phyloP scores from a whole-genome alignment of 495 filamentous ascomycete species.

The Cercophora samala region DNA sequence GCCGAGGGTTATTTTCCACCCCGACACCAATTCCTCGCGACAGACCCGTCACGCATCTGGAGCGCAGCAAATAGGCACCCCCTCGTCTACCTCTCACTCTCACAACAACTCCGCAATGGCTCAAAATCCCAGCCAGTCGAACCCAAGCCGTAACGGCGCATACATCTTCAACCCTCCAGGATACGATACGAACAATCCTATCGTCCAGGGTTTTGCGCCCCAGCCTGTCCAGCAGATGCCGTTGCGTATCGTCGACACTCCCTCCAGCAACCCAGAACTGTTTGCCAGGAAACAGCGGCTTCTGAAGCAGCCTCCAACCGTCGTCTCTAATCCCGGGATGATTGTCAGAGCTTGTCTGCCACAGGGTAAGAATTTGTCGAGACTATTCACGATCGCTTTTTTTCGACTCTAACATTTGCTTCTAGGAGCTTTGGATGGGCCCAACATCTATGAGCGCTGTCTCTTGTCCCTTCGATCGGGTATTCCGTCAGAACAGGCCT shows the following conservation, averaged over 20 bases:
- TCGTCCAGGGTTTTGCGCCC: conserved; percentile 59
- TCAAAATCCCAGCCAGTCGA: conserved; percentile 23
- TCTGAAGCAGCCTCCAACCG: conserved; percentile 27
- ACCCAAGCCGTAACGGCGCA: conserved; percentile 36
- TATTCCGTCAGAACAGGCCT: conserved; percentile 77
- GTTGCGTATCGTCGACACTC: conserved; percentile 67
- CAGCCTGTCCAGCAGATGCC: conserved; percentile 52
- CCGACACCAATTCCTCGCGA: conserved; percentile 60
- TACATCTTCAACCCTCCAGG: conserved; percentile 37
- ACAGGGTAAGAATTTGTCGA: conserved; percentile 21
- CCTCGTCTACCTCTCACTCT: conserved; percentile 31
- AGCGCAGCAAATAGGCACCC: conserved; percentile 33
- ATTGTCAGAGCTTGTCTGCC: conserved; percentile 26
- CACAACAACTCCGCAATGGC: conserved; percentile 21
- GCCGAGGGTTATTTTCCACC: conserved; percentile 76
- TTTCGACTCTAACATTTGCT: conserved; percentile 18
- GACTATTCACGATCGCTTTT: not conserved
- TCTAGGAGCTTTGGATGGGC: conserved; percentile 61
- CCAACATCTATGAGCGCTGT: conserved; percentile 86
- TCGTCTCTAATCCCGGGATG: conserved; percentile 25
- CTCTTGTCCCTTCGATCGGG: conserved; percentile 75
- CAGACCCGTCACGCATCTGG: conserved; percentile 56
- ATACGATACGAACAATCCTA: conserved; percentile 45
- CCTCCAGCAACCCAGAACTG: conserved; percentile 60
- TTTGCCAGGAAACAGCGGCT: conserved; percentile 50